Conservation (phyloP, 352 stramenopile genomes). For the Blastocystis sp. region DNA sequence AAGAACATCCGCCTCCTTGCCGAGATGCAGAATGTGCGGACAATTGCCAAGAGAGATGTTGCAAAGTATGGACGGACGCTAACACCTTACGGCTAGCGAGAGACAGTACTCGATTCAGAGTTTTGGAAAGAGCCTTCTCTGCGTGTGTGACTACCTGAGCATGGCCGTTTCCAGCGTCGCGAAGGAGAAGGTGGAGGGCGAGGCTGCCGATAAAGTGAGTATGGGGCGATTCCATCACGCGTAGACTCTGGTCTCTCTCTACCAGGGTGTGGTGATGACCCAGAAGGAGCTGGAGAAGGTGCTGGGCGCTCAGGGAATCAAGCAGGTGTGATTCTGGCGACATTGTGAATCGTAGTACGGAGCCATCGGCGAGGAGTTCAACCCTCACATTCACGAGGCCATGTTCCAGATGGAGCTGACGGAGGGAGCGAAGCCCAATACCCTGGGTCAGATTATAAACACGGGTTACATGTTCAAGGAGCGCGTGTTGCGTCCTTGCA, state of each 20-base stretch:
- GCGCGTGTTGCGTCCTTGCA: constrained; percentile 54
- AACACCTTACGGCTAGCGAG: neutral
- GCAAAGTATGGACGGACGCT: neutral
- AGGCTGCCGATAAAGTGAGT: constrained; percentile 30
- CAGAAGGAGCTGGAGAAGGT: constrained; percentile 64
- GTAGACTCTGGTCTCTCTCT: constrained; percentile 44
- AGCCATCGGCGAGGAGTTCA: constrained; percentile 36
- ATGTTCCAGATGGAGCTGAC: constrained; percentile 57
- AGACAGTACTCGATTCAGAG: constrained; percentile 46
- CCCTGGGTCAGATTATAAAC: constrained; percentile 42
- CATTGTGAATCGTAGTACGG: neutral
- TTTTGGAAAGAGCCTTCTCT: constrained; percentile 59
- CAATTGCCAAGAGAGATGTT: constrained; percentile 59
- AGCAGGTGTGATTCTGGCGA: neutral
- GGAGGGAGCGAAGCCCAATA: constrained; percentile 43
- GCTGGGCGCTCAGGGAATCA: constrained; percentile 48
- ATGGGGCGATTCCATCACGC: neutral
- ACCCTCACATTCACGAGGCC: constrained; percentile 49
- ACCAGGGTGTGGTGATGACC: constrained; percentile 63
- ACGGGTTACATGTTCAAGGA: constrained; percentile 65
- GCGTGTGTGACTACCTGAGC: constrained; percentile 55
- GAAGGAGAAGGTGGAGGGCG: constrained; percentile 53
- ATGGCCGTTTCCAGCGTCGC: constrained; percentile 37
- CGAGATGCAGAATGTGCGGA: constrained; percentile 66
- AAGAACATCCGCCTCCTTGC: constrained; percentile 67